Percentiles rank a stretch among this genome's conserved stretches.
Conservation (phyloP, 169 alveolate species). For the Eimeria falciformis region DNA sequence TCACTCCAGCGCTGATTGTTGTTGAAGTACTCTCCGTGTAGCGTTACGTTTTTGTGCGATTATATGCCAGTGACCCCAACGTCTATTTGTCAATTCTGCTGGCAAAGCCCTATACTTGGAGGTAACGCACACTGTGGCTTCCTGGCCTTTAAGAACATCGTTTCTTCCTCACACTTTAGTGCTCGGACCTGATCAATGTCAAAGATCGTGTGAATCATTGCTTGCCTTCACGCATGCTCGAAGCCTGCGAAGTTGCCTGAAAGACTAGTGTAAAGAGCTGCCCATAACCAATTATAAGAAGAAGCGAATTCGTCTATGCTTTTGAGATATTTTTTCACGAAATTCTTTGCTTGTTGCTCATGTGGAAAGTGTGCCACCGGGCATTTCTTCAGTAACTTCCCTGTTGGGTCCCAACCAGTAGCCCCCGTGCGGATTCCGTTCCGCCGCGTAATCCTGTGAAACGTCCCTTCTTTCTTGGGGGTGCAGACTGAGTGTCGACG, state of each 20-base stretch:
- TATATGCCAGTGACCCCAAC: not conserved
- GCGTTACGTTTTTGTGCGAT: constrained; percentile 20
- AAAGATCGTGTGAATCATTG: not conserved
- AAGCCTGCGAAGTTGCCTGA: not conserved
- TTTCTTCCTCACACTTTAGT: not conserved
- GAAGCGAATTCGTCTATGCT: not conserved
- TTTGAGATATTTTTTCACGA: not conserved
- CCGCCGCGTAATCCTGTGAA: not conserved
- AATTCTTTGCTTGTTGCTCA: not conserved
- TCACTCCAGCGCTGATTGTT: constrained; percentile 13
- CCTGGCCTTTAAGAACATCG: not conserved
- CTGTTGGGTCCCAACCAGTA: not conserved
- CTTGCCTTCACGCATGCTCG: not conserved
- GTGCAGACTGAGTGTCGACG: not conserved
- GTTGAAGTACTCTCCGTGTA: not conserved
- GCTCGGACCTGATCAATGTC: not conserved
- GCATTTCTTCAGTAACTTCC: not conserved
- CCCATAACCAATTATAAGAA: not conserved
- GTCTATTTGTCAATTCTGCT: constrained; percentile 14
- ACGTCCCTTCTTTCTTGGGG: not conserved
- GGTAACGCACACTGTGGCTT: constrained; percentile 57
- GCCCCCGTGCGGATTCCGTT: constrained; percentile 3
- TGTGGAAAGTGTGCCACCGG: not conserved
- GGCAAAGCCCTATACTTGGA: not conserved
- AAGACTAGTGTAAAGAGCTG: not conserved